Evolutionary conservation across 2,329 filamentous ascomycete genomes (phyloP), one percentile per base, ranked within the genome.

Genomic region (Trichoderma sp.): DNA sequence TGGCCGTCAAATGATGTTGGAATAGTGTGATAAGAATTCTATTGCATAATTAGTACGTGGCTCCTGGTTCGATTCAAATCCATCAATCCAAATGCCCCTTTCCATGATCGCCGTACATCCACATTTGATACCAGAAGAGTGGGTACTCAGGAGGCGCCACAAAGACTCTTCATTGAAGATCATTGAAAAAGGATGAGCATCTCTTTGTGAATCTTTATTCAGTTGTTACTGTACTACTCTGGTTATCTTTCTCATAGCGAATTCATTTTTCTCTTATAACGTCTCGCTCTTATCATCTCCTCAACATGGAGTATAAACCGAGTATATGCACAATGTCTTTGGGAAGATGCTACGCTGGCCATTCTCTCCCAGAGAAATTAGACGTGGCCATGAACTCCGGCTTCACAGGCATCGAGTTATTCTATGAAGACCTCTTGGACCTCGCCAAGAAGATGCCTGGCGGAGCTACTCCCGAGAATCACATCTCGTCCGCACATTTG

Each of bases 321-420:
- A 92, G 88, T 45, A 95, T 96, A 81, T 91, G 91, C 75, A 93
- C 93, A 77, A 94, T 95, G 89, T 95, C 93, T 67, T 87, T 96
- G 1, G 93, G 94, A 53, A 91, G 92, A 60, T 91, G 91, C 80
- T 87, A 82, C 38, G 92, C 92, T 81, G 90, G 93, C 77, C 94
- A 96, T 83, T 86, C 87, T 27, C 87, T 96, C 27, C 83, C 87
- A 1, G 85, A 89, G 80, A 96, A 95, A 81, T 88, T 96, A 64
- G 87, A 91, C 81, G 89, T 91, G 84, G 93, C 93, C 11, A 85
- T 89, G 7, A 85, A 87, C 72, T 88, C 93, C 78, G 91, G 91
- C 29, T 91, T 94, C 81, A 83, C 88, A 75, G 93, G 92, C 71
- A 89, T 96, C 78, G 94, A 96, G 81, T 87, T 95, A 27, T 95